Evolutionary conservation across 129 eudicot genomes (phyloP).

Genomic region (Chrysanthemum makinoi): DNA sequence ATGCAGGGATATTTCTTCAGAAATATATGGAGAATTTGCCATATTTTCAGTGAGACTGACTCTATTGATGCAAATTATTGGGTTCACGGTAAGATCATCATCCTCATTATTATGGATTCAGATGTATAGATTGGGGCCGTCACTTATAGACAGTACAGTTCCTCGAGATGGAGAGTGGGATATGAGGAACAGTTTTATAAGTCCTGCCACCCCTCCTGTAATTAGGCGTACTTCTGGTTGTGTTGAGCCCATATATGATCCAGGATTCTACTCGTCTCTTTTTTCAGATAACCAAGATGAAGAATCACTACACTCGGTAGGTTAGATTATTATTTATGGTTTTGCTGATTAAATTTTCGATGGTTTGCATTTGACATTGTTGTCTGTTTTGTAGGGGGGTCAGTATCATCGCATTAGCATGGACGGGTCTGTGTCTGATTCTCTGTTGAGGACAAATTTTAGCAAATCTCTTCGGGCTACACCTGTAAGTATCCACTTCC

Average conservation of each 20-base stretch:
- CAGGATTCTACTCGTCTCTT: constrained; percentile 71
- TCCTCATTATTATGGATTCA: constrained; percentile 90
- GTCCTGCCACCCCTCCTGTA: constrained; percentile 71
- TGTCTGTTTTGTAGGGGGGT: constrained; percentile 40
- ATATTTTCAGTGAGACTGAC: constrained; percentile 73
- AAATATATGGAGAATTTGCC: constrained; percentile 58
- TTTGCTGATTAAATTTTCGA: constrained; percentile 17
- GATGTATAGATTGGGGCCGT: constrained; percentile 95
- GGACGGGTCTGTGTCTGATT: constrained; percentile 45
- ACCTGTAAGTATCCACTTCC: constrained; percentile 41
- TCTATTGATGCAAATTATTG: constrained; percentile 77
- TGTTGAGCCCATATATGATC: constrained; percentile 75
- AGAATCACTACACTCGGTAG: constrained; percentile 46
- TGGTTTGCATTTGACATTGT: constrained; percentile 16
- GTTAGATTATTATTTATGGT: constrained; percentile 5
- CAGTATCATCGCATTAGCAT: constrained; percentile 41
- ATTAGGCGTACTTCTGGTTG: constrained; percentile 56
- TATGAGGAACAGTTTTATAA: constrained; percentile 78
- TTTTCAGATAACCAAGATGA: constrained; percentile 66
- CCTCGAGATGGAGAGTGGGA: constrained; percentile 78
- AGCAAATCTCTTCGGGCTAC: constrained; percentile 46
- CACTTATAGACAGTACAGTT: constrained; percentile 56
- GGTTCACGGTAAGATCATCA: constrained; percentile 65
- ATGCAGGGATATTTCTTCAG: constrained; percentile 77
- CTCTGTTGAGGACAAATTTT: constrained; percentile 41